Evolutionary conservation across 2,329 filamentous ascomycete genomes (phyloP), one percentile per base, ranked within the genome.

Genomic region (Fusarium succisae): DNA sequence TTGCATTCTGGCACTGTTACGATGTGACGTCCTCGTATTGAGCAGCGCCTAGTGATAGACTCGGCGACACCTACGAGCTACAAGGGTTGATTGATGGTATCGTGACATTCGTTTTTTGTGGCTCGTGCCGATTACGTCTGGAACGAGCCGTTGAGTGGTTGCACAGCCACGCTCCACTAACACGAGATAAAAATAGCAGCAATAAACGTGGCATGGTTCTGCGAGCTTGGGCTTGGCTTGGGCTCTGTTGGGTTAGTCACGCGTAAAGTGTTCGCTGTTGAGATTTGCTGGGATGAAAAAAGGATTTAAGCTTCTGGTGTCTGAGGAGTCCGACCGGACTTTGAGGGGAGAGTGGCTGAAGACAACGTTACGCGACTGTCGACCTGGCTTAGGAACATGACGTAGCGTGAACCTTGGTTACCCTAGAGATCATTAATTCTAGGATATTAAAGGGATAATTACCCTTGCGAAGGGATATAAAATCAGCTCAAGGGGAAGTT

Each of bases 131-230:
- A 9, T 44, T 32, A 28, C 48, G 38, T 41, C 35, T 35, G 37
- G 17, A 56, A 41, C 32, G 11, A 58, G 32, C 55, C 20, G 55
- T 47, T 35, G 22, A 28, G 2, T 38, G 24, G 17, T 6, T 32
- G 54, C 54, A 38, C 66, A 44, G 65, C 53, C 64, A 45, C 54
- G 30, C 32, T 45, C 48, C 48, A 56, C 43, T 51, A 56, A 69
- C 44, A 64, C 65, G 65, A 69, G 66, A 45, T 69, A 55, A 69
- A 69, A 63, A 67, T 67, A 66, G 54, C 30, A 20, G 32, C 37
- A 39, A 11, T 37, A n/a, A n/a, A 26, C 32, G 32, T 59, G 47
- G 39, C 22, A 30, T 41, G 37, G 24, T 37, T 13, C 28, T 48
- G 6, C 10, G 20, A 47, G n/a, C 39, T 17, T 30, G n/a, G 39